These are phyloP conservation scores for Pyricularia sp. DNA, from an alignment of 2,329 filamentous ascomycete species.

Conservation along the genomic window DNA sequence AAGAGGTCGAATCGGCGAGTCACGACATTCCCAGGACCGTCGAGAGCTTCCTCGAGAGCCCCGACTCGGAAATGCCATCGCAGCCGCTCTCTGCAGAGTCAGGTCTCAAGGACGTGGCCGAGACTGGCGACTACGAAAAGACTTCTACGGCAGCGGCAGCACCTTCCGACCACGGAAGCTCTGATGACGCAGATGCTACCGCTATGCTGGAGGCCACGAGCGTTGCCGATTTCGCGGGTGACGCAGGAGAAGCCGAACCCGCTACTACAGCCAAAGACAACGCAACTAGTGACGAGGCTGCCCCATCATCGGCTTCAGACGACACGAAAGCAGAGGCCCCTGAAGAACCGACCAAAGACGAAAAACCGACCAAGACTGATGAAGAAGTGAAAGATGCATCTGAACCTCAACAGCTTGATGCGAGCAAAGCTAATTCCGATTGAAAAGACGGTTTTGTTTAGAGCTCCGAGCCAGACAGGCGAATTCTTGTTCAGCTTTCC, in stretches of 20 bases:
- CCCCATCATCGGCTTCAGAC: neutral
- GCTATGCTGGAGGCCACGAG: neutral
- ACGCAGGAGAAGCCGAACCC: slow-evolving; percentile 8
- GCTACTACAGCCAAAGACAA: slow-evolving; percentile 10
- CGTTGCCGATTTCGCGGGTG: slow-evolving; percentile 4
- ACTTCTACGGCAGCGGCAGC: neutral
- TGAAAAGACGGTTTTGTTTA: neutral
- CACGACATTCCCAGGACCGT: neutral
- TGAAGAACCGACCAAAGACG: slow-evolving; percentile 3
- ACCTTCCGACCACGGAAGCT: neutral
- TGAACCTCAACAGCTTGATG: neutral
- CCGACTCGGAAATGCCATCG: neutral
- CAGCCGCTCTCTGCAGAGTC: neutral
- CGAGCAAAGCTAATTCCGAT: slow-evolving; percentile 9
- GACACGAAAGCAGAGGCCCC: slow-evolving; percentile 8
- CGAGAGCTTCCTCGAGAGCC: neutral
- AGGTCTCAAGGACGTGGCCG: slow-evolving; percentile 3
- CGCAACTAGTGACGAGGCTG: slow-evolving; percentile 14
- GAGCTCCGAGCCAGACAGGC: neutral
- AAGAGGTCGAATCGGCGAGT: neutral
- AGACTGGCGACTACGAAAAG: neutral
- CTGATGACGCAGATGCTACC: neutral
- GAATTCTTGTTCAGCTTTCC: neutral
- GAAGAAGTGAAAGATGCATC: slow-evolving; percentile 3
- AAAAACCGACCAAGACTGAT: slow-evolving; percentile 6